A percentile compares a stretch with the other conserved stretches of the same genome.
These are phyloP conservation scores for Sporothrix brunneoviolacea DNA, from an alignment of 2,329 filamentous ascomycete species.

Conservation along the genomic window DNA sequence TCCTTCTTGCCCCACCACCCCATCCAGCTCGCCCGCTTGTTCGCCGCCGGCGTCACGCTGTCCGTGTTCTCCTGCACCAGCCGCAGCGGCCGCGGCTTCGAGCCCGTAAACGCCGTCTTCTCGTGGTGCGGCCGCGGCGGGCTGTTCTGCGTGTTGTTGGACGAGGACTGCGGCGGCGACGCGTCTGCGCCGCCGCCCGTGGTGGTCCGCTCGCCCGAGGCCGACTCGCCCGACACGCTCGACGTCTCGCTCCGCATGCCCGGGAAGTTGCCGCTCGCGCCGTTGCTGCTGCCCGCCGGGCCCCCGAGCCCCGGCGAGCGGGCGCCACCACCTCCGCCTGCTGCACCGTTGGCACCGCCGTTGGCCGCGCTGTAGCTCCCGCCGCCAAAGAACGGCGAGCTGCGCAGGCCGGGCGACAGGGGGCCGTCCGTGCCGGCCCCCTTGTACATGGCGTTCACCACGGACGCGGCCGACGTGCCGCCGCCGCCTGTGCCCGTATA, in stretches of 20 bases:
- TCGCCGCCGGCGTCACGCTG: constrained; percentile 36
- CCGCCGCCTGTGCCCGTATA: constrained; percentile 34
- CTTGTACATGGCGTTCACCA: constrained; percentile 88
- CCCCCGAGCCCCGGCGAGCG: constrained; percentile 40
- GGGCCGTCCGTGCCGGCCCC: constrained; percentile 53
- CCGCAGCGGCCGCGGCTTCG: constrained; percentile 76
- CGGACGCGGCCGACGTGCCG: constrained; percentile 47
- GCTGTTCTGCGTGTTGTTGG: constrained; percentile 33
- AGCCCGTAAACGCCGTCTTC: constrained; percentile 53
- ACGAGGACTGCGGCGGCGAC: constrained; percentile 36
- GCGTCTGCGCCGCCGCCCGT: constrained; percentile 26
- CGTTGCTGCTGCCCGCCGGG: constrained; percentile 25
- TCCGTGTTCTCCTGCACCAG: constrained; percentile 74
- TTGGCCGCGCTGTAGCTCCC: constrained; percentile 24
- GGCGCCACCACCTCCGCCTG: constrained; percentile 42
- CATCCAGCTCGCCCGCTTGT: constrained; percentile 60
- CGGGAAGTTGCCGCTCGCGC: constrained; percentile 56
- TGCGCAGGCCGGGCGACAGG: constrained; percentile 52
- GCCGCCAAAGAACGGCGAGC: constrained; percentile 54
- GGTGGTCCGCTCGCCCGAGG: constrained; percentile 34
- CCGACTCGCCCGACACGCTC: constrained; percentile 61
- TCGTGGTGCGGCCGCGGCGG: constrained; percentile 48
- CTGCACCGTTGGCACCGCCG: constrained; percentile 20
- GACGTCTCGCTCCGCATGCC: constrained; percentile 61
- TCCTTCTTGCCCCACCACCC: constrained; percentile 54